phyloP scores from a whole-genome alignment of 1,284 basidiomycete species.

The Ganoderma meredithae region DNA sequence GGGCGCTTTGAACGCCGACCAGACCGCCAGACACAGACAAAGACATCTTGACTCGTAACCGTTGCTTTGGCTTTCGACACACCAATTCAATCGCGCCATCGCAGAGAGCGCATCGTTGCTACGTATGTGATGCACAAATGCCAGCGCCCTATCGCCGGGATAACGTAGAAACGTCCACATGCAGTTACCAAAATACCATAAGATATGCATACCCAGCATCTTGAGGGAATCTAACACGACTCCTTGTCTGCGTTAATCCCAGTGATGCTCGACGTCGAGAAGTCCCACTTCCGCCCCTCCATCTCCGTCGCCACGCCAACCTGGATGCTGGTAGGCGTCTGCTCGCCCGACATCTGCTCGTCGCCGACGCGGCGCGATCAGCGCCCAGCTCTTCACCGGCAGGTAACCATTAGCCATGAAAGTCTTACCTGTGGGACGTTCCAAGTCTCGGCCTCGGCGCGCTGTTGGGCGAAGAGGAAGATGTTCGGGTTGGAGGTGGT shows the following conservation, averaged over 20 bases:
- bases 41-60: too few relatives aligned
- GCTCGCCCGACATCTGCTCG: neutral
- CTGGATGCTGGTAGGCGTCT: neutral
- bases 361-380: neutral
- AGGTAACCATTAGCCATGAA: neutral
- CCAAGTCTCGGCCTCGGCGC: slow-evolving; percentile 2
- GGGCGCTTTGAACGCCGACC: too few relatives aligned
- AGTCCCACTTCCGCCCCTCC: slow-evolving; percentile 9
- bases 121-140: neutral
- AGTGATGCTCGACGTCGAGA: neutral
- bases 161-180: neutral
- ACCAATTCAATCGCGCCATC: too few relatives aligned
- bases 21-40: too few relatives aligned
- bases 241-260: neutral
- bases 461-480: neutral
- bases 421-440: slow-evolving; percentile 8
- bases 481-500: neutral
- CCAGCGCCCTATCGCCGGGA: neutral
- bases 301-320: slow-evolving; percentile 1
- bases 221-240: neutral
- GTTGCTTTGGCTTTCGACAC: too few relatives aligned
- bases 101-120: too few relatives aligned
- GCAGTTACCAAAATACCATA: neutral
- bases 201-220: neutral
- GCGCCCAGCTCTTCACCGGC: neutral